Percentiles rank a stretch among this genome's conserved stretches.
These are phyloP conservation scores for Quercus ilex DNA, from an alignment of 306 rosid genomes.

Conservation along the genomic window DNA sequence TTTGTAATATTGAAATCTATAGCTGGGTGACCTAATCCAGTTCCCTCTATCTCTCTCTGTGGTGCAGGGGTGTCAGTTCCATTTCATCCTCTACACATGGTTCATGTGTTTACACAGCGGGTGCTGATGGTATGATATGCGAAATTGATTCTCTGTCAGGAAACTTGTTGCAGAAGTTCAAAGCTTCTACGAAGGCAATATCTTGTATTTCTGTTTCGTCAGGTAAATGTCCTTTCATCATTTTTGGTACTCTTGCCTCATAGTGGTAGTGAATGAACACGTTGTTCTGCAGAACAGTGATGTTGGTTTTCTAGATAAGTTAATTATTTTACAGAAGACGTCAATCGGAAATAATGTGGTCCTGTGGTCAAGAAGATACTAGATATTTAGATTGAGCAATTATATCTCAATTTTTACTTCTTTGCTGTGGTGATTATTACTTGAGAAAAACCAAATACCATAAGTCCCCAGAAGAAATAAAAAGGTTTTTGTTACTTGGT, in stretches of 20 bases:
- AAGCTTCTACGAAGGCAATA: conserved; percentile 79
- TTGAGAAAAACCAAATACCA: no score
- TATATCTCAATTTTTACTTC: not conserved
- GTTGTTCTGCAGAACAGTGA: not conserved
- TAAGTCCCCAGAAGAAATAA: no score
- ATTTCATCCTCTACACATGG: conserved; percentile 59
- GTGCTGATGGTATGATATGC: conserved; percentile 85
- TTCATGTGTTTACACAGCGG: conserved; percentile 63
- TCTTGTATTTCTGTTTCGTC: conserved; percentile 76
- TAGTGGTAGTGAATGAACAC: conserved; percentile 7
- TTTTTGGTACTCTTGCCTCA: conserved; percentile 8
- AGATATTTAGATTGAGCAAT: not conserved
- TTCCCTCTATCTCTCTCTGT: conserved; percentile 13
- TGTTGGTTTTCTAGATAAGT: conserved; percentile 6
- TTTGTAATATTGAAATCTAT: not conserved
- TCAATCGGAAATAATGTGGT: not conserved
- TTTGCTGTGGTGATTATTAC: no score
- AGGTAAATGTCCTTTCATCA: conserved; percentile 38
- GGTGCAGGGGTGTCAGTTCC: conserved; percentile 77
- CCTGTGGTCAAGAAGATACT: not conserved
- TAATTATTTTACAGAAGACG: not conserved
- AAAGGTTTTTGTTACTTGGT: no score
- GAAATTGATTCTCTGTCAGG: conserved; percentile 65
- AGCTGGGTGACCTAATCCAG: not conserved
- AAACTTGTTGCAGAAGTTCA: conserved; percentile 69